Base-by-base conservation (phyloP, 73 alveolate species). In the Paraurostyla sp. region DNA sequence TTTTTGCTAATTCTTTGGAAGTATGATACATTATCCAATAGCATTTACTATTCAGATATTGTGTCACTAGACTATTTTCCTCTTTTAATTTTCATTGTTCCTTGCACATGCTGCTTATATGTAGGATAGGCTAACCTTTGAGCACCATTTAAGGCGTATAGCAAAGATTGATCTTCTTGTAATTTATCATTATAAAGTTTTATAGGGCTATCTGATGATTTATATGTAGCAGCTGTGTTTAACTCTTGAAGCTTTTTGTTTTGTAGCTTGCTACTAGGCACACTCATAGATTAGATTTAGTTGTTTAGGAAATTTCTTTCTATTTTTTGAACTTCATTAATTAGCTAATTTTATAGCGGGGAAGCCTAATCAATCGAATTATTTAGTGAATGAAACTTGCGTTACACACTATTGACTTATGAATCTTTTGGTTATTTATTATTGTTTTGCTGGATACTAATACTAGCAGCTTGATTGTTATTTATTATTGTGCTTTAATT, bases 351-450 rank as follows among this genome's bases (percentile, higher is more conserved):
- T 18, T 45, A 13, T 45, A 45, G 57, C 57, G 18, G 18, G 23
- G 69, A 54, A 54, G 9, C 30, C 9, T 65, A 33, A 22, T 65
- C 82, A 2, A 65, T 40, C 41, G 82, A 65, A 30, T 33, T 38
- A 38, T 65, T 65, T 13, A 65, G 41, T 65, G 82, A 65, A 40
- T 65, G 82, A 38, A 13, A 32, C 58, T 65, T 65, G 23, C 58
- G 35, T 59, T n/a, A 29, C 30, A 4, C 32, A 11, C 25, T 4
- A 22, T 13, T 65, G 32, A 1, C 6, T 65, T 1, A 65, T 22
- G 7, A 65, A 38, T 65, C 16, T 20, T 20, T 59, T 59, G 56
- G 33, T 54, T 54, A 9, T 54, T 4, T 20, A 18, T 54, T 54
- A 54, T 54, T n/a, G 13, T 18, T 18, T n/a, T 54, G 4, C 7